Percentiles rank a stretch among this genome's conserved stretches.
These are phyloP conservation scores for Rhizodiscina lignyota DNA, from an alignment of 495 filamentous ascomycete species.

Conservation along the genomic window DNA sequence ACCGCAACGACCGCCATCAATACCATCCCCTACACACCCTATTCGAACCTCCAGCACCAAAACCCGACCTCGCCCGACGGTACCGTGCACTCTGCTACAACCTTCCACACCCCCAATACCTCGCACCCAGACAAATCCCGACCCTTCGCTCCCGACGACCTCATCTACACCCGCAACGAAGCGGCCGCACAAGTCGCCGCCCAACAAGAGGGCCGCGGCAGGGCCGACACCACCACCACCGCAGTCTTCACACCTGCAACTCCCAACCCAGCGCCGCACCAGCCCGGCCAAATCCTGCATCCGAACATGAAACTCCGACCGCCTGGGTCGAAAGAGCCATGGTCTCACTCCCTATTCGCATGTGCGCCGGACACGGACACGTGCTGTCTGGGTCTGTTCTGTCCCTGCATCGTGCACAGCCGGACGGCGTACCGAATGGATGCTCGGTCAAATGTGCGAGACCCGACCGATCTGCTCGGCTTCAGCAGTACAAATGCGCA, in stretches of 20 bases:
- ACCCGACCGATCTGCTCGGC: constrained; percentile 16
- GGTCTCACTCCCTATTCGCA: constrained; percentile 11
- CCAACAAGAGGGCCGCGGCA: too few relatives aligned
- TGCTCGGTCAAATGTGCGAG: constrained; percentile 8
- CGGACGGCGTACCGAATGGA: constrained; percentile 13
- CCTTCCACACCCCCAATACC: too few relatives aligned
- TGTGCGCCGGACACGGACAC: constrained; percentile 9
- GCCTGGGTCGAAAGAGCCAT: constrained; percentile 4
- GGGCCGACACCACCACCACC: background rate
- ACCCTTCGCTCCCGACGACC: too few relatives aligned
- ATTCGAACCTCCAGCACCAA: too few relatives aligned
- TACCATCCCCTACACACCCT: too few relatives aligned
- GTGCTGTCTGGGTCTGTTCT: constrained; percentile 15
- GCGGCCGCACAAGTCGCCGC: too few relatives aligned
- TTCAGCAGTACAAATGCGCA: constrained; percentile 9
- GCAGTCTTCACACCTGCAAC: background rate
- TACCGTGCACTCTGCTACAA: too few relatives aligned
- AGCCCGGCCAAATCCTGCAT: constrained; percentile 20
- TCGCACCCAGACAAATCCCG: too few relatives aligned
- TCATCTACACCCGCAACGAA: too few relatives aligned
- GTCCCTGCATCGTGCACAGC: constrained; percentile 16
- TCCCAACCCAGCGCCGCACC: constrained; percentile 5
- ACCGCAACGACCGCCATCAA: too few relatives aligned
- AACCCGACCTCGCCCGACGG: too few relatives aligned
- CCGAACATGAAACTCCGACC: constrained; percentile 15